Percentiles rank a stretch among this genome's conserved stretches.
phyloP scores from a whole-genome alignment of 805 yeast species.

The Kluyveromyces dobzhanskii region DNA sequence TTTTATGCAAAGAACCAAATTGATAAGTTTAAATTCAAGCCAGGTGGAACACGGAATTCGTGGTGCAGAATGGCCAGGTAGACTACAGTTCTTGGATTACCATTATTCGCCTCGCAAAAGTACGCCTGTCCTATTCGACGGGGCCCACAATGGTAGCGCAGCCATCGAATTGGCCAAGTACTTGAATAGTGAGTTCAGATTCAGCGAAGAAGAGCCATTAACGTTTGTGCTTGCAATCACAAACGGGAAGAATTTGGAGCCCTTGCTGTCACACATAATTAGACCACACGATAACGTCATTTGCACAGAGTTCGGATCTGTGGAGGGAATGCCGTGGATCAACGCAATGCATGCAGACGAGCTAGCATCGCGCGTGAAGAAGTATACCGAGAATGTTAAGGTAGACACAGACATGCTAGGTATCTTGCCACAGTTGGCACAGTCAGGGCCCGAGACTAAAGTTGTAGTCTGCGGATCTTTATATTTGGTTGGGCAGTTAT shows the following conservation, averaged over 20 bases:
- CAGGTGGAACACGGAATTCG: slow-evolving; percentile 44
- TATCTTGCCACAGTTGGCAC: slow-evolving; percentile 22
- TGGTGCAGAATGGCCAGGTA: slow-evolving; percentile 73
- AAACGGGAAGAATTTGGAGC: slow-evolving; percentile 52
- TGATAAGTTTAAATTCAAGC: slow-evolving; percentile 25
- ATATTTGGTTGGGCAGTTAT: slow-evolving; percentile 53
- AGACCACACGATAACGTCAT: slow-evolving; percentile 46
- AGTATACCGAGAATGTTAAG: slow-evolving; percentile 23
- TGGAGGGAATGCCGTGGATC: slow-evolving; percentile 96
- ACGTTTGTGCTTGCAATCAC: slow-evolving; percentile 69
- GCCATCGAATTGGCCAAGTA: slow-evolving; percentile 62
- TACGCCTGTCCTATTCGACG: slow-evolving; percentile 53
- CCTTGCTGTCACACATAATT: slow-evolving; percentile 44
- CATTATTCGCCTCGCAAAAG: slow-evolving; percentile 17
- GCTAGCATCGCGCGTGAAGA: slow-evolving; percentile 18
- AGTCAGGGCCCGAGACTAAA: slow-evolving; percentile 8
- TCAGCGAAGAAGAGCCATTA: slow-evolving; percentile 17
- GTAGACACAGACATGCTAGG: slow-evolving; percentile 19
- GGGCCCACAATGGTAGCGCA: slow-evolving; percentile 88
- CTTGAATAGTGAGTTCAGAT: slow-evolving; percentile 27
- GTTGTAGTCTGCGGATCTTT: slow-evolving; percentile 63
- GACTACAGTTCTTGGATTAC: slow-evolving; percentile 52
- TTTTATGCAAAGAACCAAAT: slow-evolving; percentile 17
- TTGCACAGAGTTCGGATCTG: slow-evolving; percentile 54
- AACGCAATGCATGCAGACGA: slow-evolving; percentile 33